Base-by-base conservation (phyloP, 78 protist species). In the Bigelowiella natans region DNA sequence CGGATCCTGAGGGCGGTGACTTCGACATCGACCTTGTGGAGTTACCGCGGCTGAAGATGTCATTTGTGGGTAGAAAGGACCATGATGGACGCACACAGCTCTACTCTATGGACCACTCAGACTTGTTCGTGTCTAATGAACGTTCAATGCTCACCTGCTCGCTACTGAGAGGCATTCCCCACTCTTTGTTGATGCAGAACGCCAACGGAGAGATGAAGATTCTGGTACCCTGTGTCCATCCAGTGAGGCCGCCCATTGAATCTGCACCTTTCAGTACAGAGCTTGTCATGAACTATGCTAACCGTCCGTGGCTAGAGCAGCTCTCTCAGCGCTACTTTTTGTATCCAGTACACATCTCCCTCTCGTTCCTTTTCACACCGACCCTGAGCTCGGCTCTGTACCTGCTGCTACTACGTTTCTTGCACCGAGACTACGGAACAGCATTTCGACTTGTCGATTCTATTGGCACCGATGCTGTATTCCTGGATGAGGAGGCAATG, bases 1-100 rank as follows among this genome's bases (percentile, higher is more conserved):
- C 73, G 34, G 73, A 51, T 51, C 7, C 18, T 51, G 34, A 51
- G 73, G 73, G 73, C 73, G 73, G 73, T 26, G 73, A 51, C 73
- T 51, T 51, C 73, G 73, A 51, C 34, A 51, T 51, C 73, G 73
- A 51, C 18, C 18, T 7, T 51, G 91, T 93, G 28, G 86, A 88
- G 89, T 85, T 93, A 38, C 95, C 95, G 0, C 91, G 95, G 36
- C 93, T 93, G 30, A 83, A 88, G 91, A 93, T 93, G 37, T 34
- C 92, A 83, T 90, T 93, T 39, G 37, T n/a, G 38, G 91, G 36
- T 18, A 31, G 64, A 0, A 31, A 0, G n/a, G 89, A 30, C 73
- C 85, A 1, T 38, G 39, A 39, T 31, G 87, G 40, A 29, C 34
- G 11, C 31, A 36, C n/a, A 1, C 88, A 86, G 39, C 73, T 85